Evolutionary conservation across 169 alveolate genomes (phyloP).

Genomic region (Plasmodium knowlesi): DNA sequence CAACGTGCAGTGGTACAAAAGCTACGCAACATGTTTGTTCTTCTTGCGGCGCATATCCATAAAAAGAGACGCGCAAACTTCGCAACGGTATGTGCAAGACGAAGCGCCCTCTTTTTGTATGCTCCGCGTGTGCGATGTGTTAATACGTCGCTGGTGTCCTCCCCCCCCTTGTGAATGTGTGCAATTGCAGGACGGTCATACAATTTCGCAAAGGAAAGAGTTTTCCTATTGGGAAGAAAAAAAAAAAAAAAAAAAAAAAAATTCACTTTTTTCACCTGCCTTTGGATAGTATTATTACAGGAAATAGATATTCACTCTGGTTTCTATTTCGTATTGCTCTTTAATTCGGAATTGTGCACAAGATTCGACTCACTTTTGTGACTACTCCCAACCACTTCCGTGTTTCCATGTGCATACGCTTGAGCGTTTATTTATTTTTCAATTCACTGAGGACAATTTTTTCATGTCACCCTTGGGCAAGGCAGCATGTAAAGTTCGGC

Average conservation of each 20-base stretch:
- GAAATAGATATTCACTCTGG: background rate
- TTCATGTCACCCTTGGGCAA: background rate
- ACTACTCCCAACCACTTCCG: background rate
- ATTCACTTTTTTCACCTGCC: background rate
- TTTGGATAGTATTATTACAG: background rate
- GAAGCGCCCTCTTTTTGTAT: background rate
- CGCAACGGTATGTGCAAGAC: background rate
- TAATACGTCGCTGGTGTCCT: background rate
- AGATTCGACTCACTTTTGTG: background rate
- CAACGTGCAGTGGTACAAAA: background rate
- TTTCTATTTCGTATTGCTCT: background rate
- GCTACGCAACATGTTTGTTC: background rate
- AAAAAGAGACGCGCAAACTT: background rate
- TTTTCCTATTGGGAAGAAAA: background rate
- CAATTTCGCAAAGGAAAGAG: background rate
- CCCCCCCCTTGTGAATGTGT: background rate
- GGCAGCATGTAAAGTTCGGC: background rate
- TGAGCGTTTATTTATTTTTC: background rate
- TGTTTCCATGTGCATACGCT: background rate
- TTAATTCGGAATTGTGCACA: background rate
- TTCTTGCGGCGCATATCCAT: background rate
- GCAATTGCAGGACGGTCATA: constrained; percentile 2
- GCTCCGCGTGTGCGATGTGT: background rate
- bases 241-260: background rate
- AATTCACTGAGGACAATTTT: background rate